Base-by-base conservation (phyloP, 2,329 filamentous ascomycete genomes). In the Rhinocladiella mackenziei region DNA sequence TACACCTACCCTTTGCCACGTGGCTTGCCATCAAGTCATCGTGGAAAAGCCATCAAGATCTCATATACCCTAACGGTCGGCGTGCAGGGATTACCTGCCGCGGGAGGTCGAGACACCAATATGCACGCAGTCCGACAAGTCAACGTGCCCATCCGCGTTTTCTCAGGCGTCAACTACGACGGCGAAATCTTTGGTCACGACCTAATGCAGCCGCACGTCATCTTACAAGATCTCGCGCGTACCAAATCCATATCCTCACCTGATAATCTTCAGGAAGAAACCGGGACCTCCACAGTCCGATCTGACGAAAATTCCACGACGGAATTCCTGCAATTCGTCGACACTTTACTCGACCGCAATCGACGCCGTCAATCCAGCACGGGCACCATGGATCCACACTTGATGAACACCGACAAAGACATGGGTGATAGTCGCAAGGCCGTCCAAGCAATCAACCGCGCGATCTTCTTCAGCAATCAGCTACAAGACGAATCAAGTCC, bases 161-260 rank as follows among this genome's bases (percentile, higher is more conserved):
- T 97, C 39, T 91, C 91, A 29, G 92, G 91, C 56, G 91, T 98
- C 26, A 94, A 94, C 67, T 80, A 80, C 48, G 78, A 88, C 56
- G 91, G 91, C 53, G 87, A 94, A 58, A 84, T 94, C 23, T 75
- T 96, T 10, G 88, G 89, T 1, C 91, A 98, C 64, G 91, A 98
- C 64, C 72, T 98, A 10, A 94, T 96, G 84, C 84, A 81, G 28
- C 92, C 92, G 0, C 95, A 97, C 60, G 86, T 97, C 20, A 74
- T 97, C 40, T 74, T 97, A 32, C 83, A 82, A 43, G 91, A 97
- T 58, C 79, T 86, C 62, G 91, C 92, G 2, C 76, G 77, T 41
- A 78, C 85, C 20, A 76, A 75, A 53, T 72, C 70, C 31, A 56
- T 78, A 32, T 72, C 73, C 51, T 14, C 58, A 45, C 65, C 70